Evolutionary conservation across 108 stramenopile species (phyloP).

Genomic region (Pseudonitzschia multistriata): DNA sequence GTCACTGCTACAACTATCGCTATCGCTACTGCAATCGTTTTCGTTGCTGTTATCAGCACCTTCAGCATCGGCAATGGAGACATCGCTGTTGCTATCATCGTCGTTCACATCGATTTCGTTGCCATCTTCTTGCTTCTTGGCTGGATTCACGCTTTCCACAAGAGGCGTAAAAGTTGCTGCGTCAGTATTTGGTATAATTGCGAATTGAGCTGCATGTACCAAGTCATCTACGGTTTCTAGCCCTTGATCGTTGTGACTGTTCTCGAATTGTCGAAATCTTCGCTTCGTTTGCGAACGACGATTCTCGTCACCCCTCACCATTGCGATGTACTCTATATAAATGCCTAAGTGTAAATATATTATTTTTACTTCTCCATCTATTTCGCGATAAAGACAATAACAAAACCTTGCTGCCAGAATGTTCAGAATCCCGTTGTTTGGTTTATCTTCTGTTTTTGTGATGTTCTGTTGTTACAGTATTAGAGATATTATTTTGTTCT

Average conservation of each 20-base stretch:
- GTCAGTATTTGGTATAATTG: slow-evolving; percentile 21
- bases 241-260: slow-evolving; percentile 16
- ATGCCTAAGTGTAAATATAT: too few relatives aligned
- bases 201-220: slow-evolving; percentile 50
- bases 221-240: slow-evolving; percentile 60
- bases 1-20: slow-evolving; percentile 14
- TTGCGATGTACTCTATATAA: background rate
- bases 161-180: background rate
- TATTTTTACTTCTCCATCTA: too few relatives aligned
- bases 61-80: slow-evolving; percentile 27
- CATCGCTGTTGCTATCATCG: slow-evolving; percentile 26
- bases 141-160: slow-evolving; percentile 6
- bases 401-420: too few relatives aligned
- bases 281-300: slow-evolving; percentile 13
- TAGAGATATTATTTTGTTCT: too few relatives aligned
- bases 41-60: slow-evolving; percentile 1
- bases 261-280: slow-evolving; percentile 10
- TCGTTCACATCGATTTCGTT: slow-evolving; percentile 30
- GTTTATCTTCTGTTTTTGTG: too few relatives aligned
- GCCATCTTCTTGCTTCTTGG: slow-evolving; percentile 12
- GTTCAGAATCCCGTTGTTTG: too few relatives aligned
- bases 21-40: slow-evolving; percentile 19
- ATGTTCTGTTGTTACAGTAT: too few relatives aligned
- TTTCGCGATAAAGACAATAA: too few relatives aligned
- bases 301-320: background rate